Evolutionary conservation across 306 rosid species (phyloP).

Genomic region (Rosa chinensis): DNA sequence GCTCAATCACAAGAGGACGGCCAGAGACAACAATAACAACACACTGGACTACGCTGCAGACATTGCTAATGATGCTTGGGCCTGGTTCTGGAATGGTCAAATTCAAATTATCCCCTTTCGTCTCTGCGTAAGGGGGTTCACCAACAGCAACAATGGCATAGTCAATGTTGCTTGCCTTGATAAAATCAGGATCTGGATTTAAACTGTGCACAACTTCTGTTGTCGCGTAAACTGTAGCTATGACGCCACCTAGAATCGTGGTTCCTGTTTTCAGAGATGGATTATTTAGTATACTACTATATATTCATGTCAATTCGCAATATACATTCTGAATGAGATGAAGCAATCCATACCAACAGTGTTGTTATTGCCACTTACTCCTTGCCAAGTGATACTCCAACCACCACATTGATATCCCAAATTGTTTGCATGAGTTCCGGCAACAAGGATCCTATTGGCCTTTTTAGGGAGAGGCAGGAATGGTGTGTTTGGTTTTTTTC

Average conservation of each 20-base stretch:
- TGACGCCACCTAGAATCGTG: conserved; percentile 13
- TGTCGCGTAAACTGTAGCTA: conserved; percentile 6
- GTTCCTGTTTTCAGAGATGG: conserved; percentile 13
- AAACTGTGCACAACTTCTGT: conserved; percentile 13
- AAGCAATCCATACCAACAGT: conserved; percentile 9
- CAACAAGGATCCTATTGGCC: conserved; percentile 8
- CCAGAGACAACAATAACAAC: conserved; percentile 19
- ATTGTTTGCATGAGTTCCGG: conserved; percentile 25
- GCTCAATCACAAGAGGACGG: conserved; percentile 17
- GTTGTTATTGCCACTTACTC: conserved; percentile 19
- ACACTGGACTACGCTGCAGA: neutral
- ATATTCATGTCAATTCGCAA: neutral
- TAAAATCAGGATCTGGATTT: conserved; percentile 2
- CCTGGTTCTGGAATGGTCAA: conserved; percentile 20
- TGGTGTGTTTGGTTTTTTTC: neutral
- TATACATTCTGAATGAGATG: neutral
- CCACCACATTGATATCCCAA: conserved; percentile 31
- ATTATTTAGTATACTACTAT: neutral
- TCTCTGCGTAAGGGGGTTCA: conserved; percentile 21
- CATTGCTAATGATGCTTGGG: neutral
- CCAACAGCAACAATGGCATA: conserved; percentile 24
- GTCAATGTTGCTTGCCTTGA: neutral
- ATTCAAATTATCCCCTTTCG: conserved; percentile 18
- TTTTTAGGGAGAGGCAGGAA: conserved; percentile 19
- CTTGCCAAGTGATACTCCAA: conserved; percentile 29